Conservation (phyloP, 768 basidiomycete species). For the Bullera alba region DNA sequence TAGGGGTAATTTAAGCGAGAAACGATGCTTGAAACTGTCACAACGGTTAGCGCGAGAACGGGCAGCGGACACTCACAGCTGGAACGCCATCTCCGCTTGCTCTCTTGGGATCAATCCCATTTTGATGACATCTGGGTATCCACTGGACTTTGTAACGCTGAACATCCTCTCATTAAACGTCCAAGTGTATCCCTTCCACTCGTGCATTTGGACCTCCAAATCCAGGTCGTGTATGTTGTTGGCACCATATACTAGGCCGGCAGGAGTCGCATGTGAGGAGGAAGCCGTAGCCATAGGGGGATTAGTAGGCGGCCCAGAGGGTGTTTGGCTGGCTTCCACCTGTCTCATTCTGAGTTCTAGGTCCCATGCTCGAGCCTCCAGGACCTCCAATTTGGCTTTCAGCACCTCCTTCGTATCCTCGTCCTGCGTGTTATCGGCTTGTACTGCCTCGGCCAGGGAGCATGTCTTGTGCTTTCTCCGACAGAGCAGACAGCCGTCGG, state of each 20-base stretch:
- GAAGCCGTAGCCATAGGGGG: background rate
- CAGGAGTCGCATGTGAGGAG: background rate
- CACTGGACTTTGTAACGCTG: conserved; percentile 1
- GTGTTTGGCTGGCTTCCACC: background rate
- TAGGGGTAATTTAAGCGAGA: conserved; percentile 18
- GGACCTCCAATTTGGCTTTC: background rate
- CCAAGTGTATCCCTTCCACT: background rate
- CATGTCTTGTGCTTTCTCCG: conserved; percentile 12
- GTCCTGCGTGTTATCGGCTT: background rate
- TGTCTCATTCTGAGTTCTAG: background rate
- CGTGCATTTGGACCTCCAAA: background rate
- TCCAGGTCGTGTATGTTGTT: background rate
- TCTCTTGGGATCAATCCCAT: conserved; percentile 4
- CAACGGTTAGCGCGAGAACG: background rate
- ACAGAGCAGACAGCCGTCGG: background rate
- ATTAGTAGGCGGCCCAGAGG: background rate
- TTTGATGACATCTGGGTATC: conserved; percentile 9
- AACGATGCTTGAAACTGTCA: conserved; percentile 22
- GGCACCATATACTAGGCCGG: background rate
- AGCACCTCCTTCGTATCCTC: background rate
- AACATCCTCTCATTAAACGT: conserved; percentile 10
- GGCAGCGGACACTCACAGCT: conserved; percentile 3
- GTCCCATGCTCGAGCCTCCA: background rate
- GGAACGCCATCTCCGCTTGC: conserved; percentile 21
- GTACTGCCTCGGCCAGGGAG: conserved; percentile 3